A percentile compares a stretch with the other conserved stretches of the same genome.
These are phyloP conservation scores for Pseudogymnoascus sp. DNA, from an alignment of 2,329 filamentous ascomycete genomes.

Conservation along the genomic window DNA sequence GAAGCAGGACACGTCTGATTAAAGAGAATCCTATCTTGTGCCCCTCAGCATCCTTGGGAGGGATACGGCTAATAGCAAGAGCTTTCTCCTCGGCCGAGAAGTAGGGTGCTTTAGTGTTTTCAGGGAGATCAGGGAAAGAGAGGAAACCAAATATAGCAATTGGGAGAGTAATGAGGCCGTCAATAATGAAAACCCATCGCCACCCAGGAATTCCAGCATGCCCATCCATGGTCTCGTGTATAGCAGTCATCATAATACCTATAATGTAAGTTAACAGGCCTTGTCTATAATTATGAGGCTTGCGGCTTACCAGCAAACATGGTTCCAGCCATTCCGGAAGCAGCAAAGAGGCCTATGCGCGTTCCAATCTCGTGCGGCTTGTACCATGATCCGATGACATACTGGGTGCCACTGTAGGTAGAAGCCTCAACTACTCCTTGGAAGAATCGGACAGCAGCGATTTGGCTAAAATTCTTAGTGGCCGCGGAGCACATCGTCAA, in stretches of 20 bases:
- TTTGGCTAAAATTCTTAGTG: slow-evolving; percentile 41
- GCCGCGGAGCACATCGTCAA: slow-evolving; percentile 56
- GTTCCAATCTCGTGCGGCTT: slow-evolving; percentile 54
- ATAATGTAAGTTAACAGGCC: slow-evolving; percentile 31
- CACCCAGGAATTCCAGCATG: slow-evolving; percentile 41
- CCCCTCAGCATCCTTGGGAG: slow-evolving; percentile 34
- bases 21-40: slow-evolving; percentile 43
- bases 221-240: slow-evolving; percentile 28
- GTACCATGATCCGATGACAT: slow-evolving; percentile 55
- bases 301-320: slow-evolving; percentile 58
- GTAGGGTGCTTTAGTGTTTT: slow-evolving; percentile 36
- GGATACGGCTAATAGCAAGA: slow-evolving; percentile 38
- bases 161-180: slow-evolving; percentile 49
- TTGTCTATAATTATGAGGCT: slow-evolving; percentile 32
- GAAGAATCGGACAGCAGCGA: slow-evolving; percentile 54
- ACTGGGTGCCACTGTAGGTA: slow-evolving; percentile 52
- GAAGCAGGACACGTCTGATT: slow-evolving; percentile 46
- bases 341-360: slow-evolving; percentile 53
- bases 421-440: slow-evolving; percentile 48
- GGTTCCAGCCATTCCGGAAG: slow-evolving; percentile 50
- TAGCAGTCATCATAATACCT: slow-evolving; percentile 14
- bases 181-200: slow-evolving; percentile 47
- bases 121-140: slow-evolving; percentile 38
- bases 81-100: slow-evolving; percentile 34
- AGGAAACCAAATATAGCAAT: slow-evolving; percentile 48